A percentile compares a stretch with the other conserved stretches of the same genome.
Evolutionary conservation across 345 rosid genomes (phyloP).

Genomic region (Hibiscus syriacus): DNA sequence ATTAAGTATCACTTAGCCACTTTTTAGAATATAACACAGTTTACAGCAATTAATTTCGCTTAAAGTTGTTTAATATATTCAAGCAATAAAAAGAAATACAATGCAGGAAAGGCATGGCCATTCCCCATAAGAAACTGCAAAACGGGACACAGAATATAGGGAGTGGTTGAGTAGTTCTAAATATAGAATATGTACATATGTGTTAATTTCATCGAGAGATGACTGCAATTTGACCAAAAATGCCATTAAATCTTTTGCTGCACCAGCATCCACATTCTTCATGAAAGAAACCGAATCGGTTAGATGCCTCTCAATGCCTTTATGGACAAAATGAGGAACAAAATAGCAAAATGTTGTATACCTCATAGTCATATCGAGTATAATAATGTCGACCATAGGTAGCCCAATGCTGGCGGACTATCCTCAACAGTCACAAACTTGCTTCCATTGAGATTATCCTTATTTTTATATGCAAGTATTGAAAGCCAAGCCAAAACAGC

Average conservation of each 20-base stretch:
- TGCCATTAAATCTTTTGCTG: no score
- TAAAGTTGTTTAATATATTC: neutral
- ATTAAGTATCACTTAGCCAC: neutral
- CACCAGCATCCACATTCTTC: neutral
- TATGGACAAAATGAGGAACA: neutral
- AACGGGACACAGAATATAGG: neutral
- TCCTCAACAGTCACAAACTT: no score
- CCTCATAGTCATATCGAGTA: constrained; percentile 70
- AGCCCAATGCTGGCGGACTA: no score
- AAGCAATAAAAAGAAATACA: neutral
- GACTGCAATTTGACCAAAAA: no score
- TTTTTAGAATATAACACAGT: neutral
- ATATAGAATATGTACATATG: neutral
- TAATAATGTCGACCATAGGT: no score
- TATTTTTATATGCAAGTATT: constrained; percentile 25
- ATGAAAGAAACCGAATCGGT: constrained; percentile 25
- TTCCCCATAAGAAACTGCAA: neutral
- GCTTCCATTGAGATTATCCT: no score
- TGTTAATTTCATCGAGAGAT: no score
- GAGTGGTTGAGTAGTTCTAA: neutral
- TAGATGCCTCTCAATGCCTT: constrained; percentile 9
- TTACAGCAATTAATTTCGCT: neutral
- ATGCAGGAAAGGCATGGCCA: neutral
- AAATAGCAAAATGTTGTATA: constrained; percentile 17
- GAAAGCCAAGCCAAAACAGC: no score